phyloP scores from a whole-genome alignment of 225 moss, liverwort and hornwort species.

The Marchantia polymorpha region DNA sequence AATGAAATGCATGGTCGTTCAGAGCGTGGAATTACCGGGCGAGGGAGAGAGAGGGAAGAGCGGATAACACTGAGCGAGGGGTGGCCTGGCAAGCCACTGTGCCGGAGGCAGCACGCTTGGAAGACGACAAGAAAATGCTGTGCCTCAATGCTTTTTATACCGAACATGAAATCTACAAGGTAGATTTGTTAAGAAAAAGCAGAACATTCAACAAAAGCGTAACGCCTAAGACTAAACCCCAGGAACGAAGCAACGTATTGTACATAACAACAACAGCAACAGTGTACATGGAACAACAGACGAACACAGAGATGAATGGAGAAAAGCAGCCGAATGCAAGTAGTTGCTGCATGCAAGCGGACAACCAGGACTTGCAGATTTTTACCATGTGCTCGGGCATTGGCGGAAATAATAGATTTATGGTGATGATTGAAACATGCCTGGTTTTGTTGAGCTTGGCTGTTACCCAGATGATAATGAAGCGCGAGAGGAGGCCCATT shows the following conservation, averaged over 20 bases:
- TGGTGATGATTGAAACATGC: neutral
- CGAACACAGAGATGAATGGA: neutral
- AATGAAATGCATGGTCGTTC: no score
- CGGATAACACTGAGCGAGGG: no score
- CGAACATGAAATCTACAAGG: neutral
- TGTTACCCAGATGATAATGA: neutral
- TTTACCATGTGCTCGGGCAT: neutral
- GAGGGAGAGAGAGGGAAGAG: no score
- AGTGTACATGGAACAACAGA: neutral
- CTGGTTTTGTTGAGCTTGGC: neutral
- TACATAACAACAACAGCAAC: neutral
- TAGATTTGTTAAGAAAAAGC: constrained; percentile 8
- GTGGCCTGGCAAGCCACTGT: no score
- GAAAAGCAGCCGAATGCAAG: neutral
- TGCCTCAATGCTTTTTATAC: neutral
- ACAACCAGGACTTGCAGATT: neutral
- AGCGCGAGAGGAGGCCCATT: neutral
- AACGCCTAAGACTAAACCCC: constrained; percentile 5
- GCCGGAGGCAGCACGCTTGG: neutral
- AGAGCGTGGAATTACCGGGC: no score
- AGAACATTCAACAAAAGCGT: constrained; percentile 4
- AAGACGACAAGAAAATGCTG: neutral
- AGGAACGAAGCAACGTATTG: neutral
- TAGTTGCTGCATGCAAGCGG: neutral
- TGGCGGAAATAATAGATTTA: neutral